phyloP scores from a whole-genome alignment of 139 green algal species.

The Marvania coccoides region DNA sequence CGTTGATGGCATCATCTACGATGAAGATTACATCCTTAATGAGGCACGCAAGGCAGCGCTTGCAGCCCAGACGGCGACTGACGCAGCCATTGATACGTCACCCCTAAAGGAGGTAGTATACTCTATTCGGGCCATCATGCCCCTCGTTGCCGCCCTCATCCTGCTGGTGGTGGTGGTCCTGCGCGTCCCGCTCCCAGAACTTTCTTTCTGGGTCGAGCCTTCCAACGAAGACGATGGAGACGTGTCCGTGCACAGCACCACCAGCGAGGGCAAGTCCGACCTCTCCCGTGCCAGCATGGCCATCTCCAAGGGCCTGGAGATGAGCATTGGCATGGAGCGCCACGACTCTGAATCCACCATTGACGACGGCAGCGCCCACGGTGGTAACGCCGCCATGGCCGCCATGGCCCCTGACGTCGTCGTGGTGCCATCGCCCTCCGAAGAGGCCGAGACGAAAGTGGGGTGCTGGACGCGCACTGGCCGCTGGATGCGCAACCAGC shows the following conservation, averaged over 20 bases:
- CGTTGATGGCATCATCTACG: conserved; percentile 17
- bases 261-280: not conserved
- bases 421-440: not conserved
- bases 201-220: conserved; percentile 5
- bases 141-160: conserved; percentile 23
- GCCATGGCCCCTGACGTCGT: not conserved
- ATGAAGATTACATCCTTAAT: conserved; percentile 21
- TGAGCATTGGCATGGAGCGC: not conserved
- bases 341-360: not conserved
- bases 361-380: not conserved
- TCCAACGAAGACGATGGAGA: not conserved
- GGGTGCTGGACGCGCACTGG: not conserved
- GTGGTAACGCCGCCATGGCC: not conserved
- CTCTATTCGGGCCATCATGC: conserved; percentile 36
- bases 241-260: not conserved
- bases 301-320: conserved; percentile 2
- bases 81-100: not conserved
- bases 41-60: not conserved
- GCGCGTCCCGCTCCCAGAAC: conserved; percentile 15
- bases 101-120: conserved; percentile 35
- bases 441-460: not conserved
- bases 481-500: not conserved
- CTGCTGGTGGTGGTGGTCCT: conserved; percentile 26
- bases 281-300: conserved; percentile 2
- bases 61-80: not conserved